Base-by-base conservation (phyloP, 148 eudicot genomes). In the Cornus kousa region DNA sequence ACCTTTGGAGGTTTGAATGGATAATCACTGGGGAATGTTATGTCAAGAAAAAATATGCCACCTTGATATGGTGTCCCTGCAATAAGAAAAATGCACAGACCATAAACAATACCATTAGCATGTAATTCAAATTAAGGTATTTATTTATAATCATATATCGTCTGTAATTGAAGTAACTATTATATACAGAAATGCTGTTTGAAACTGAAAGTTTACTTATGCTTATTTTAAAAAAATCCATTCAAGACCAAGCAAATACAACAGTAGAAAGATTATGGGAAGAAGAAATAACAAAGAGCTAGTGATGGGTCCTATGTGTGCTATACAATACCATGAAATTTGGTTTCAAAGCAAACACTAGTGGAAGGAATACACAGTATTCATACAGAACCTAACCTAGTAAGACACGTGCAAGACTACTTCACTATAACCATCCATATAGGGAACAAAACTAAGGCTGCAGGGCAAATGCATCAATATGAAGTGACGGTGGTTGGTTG, bases 1-100 rank as follows among this genome's bases (percentile, higher is more conserved):
- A 94, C 98, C 90, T 89, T 82, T 5, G 99, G 99, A 78, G 98
- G 95, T 77, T 90, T 91, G 75, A 94, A 96, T 9, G 98, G 99
- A 86, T 96, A 96, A 76, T 96, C 98, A 72, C 32, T 62, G 5
- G 98, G 97, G 78, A 96, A 96, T 11, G 81, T 77, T 72, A 96
- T 96, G 85, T 96, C 97, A n/a, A 96, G 95, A 81, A 96, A 96
- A 83, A 86, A 96, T 65, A 96, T 82, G 62, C 98, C 99, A 35
- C 94, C 98, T 84, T 90, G 85, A 85, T 96, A 96, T 8, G 99
- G 97, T 14, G 97, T 96, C 70, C 98, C 99, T 96, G 70, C 83
- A 77, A 71, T 69, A 22, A 78, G 77, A 74, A 71, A 69, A n/a
- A 73, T 43, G 48, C 10, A 16, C 66, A 67, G 28, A 5, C 13